Evolutionary conservation across 495 filamentous ascomycete genomes (phyloP).

Genomic region (Penicillium soppii): DNA sequence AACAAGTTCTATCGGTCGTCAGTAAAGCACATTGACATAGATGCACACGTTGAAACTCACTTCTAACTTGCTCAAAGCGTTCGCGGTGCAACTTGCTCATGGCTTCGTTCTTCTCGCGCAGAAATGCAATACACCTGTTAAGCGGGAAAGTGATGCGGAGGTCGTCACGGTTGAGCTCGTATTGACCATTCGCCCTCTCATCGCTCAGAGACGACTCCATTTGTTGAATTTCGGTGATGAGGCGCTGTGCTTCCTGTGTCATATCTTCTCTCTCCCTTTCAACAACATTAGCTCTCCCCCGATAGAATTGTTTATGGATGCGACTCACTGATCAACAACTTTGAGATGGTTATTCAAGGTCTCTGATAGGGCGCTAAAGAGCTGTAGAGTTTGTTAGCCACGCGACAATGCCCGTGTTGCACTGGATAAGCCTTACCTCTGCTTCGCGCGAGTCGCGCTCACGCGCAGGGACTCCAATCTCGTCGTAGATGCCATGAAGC

Average conservation of each 20-base stretch:
- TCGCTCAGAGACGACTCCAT: slow-evolving; percentile 92
- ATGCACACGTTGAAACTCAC: slow-evolving; percentile 48
- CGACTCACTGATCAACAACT: slow-evolving; percentile 63
- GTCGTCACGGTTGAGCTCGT: slow-evolving; percentile 61
- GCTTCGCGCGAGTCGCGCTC: slow-evolving; percentile 85
- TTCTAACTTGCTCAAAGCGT: slow-evolving; percentile 91
- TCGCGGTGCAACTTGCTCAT: slow-evolving; percentile 81
- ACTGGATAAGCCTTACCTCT: slow-evolving; percentile 59
- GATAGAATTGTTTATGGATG: background rate
- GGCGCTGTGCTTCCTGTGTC: slow-evolving; percentile 79
- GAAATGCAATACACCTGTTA: slow-evolving; percentile 65
- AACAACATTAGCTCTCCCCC: slow-evolving; percentile 5
- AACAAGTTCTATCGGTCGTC: slow-evolving; percentile 68
- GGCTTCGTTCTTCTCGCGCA: slow-evolving; percentile 82
- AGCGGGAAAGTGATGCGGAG: slow-evolving; percentile 79
- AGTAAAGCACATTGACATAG: slow-evolving; percentile 17
- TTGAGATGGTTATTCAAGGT: slow-evolving; percentile 82
- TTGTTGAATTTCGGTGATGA: slow-evolving; percentile 81
- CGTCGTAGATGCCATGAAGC: slow-evolving; percentile 91
- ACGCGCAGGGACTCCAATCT: slow-evolving; percentile 87
- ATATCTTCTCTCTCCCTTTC: slow-evolving; percentile 81
- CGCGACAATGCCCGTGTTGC: background rate
- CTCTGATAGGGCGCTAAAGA: slow-evolving; percentile 84
- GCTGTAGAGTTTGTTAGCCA: slow-evolving; percentile 44
- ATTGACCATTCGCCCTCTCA: slow-evolving; percentile 58